Evolutionary conservation across 331 rosid genomes (phyloP), one percentile per base, ranked within the genome.

Genomic region (Saraca asoca): DNA sequence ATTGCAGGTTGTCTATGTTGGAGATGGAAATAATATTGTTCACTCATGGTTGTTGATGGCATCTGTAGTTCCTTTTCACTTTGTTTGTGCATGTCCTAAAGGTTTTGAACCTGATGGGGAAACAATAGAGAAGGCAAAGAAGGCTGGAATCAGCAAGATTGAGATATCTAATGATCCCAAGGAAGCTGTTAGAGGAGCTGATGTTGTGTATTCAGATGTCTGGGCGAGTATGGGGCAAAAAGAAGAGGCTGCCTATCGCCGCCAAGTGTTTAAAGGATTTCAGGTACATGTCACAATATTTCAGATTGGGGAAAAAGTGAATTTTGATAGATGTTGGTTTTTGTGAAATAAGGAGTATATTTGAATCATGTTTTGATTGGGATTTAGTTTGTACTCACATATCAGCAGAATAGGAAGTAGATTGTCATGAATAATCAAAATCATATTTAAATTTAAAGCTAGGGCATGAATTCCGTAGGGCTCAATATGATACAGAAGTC

Each of bases 211-310:
- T 76, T 85, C 98, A 8, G 95, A 88, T 81, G 95, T 90, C 66
- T 94, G 97, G 97, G 96, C 98, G 46, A 90, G 98, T 83, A 94
- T 94, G 98, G 97, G 98, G 59, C 98, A 93, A 76, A 93, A 93
- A 81, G 98, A 93, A 70, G 98, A 90, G 81, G 96, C 98, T 84
- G 95, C 72, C 9, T 2, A 76, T 74, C 87, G 98, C 2, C 95
- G 78, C 33, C 75, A 90, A 81, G 91, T 51, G 55, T 94, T 94
- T 77, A 74, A 81, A 69, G 95, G 83, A 55, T 94, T 94, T 84
- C 98, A 94, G 97, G 98, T 90, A 57, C 51, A 17, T 59, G 4
- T 52, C 49, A 53, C 41, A 35, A 59, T 52, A 51, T 58, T 50
- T 59, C 15, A 48, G 44, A 62, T 37, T 2, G 44, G 56, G 9